Base-by-base conservation (phyloP, 2,329 filamentous ascomycete genomes). In the Neonectria faginata region DNA sequence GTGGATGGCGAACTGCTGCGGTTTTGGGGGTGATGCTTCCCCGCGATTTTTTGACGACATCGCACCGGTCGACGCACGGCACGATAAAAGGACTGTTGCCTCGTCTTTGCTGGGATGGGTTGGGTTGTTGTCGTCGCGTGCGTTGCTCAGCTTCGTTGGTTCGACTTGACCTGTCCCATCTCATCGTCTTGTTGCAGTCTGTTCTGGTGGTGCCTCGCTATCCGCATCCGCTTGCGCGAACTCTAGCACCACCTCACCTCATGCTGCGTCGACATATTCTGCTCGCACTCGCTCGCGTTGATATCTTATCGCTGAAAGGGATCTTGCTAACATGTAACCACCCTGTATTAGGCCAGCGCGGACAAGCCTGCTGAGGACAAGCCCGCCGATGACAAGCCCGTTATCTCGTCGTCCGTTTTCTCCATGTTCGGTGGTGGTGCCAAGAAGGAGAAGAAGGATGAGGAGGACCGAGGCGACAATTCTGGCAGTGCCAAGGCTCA, bases 371-470 rank as follows among this genome's bases (percentile, higher is more conserved):
- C 39, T 20, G 39, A 42, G 39, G 39, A 42, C 8, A 42, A 42
- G n/a, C n/a, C 39, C 39, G 39, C n/a, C n/a, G 39, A 42, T n/a
- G 74, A 76, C 47, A 73, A 81, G 76, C 79, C 84, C 62, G 82
- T 86, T 60, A 88, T 84, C 67, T 84, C 85, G 18, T 88, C 88
- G 9, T 86, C 88, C 73, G 92, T 98, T 70, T 98, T 98, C 86
- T 95, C 93, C 81, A 98, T 99, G 96, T 99, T 99, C 78, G 96
- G 96, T 74, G 96, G 96, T 69, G 96, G 96, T 67, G 92, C 92
- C 66, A 97, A 97, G 89, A 98, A 97, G 86, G 93, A 96, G 84
- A 94, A 93, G 87, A 97, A 96, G 87, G 91, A 92, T 64, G 84
- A 75, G 5, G 92, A 92, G 77, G 93, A 92, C 73, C 91, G 89